These are phyloP conservation scores for Pythium sukuiense DNA, from an alignment of 352 stramenopile genomes.

Conservation along the genomic window DNA sequence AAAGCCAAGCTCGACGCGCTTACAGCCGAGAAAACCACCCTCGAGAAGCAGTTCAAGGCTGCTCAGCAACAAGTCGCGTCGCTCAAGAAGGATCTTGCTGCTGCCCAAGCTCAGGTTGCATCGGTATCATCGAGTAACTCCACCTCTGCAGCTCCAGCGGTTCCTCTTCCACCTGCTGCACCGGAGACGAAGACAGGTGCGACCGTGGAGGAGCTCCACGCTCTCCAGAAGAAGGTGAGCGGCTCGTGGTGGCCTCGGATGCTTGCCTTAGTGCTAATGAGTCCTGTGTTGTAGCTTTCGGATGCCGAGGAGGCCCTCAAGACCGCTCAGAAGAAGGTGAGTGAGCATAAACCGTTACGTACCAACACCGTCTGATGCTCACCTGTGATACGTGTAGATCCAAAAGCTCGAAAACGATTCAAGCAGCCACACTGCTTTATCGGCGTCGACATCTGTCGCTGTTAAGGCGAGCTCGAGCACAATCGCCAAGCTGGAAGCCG, in stretches of 20 bases:
- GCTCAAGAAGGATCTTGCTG: slow-evolving; percentile 33
- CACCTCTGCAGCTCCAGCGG: neutral
- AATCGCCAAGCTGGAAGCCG: slow-evolving; percentile 41
- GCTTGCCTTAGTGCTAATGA: neutral
- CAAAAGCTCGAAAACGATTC: slow-evolving; percentile 59
- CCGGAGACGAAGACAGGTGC: slow-evolving; percentile 12
- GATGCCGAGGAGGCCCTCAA: slow-evolving; percentile 21
- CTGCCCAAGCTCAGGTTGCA: slow-evolving; percentile 16
- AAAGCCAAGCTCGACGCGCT: slow-evolving; percentile 31
- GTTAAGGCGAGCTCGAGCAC: slow-evolving; percentile 25
- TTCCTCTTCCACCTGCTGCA: slow-evolving; percentile 24
- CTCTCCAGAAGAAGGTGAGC: slow-evolving; percentile 60
- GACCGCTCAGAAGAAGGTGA: slow-evolving; percentile 54
- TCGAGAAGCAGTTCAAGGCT: slow-evolving; percentile 63
- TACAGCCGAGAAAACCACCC: slow-evolving; percentile 51
- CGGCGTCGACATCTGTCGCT: slow-evolving; percentile 40
- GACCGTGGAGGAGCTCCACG: slow-evolving; percentile 39
- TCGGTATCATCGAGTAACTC: slow-evolving; percentile 16
- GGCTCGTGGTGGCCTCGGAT: neutral
- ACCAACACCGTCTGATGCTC: neutral
- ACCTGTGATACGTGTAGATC: slow-evolving; percentile 35
- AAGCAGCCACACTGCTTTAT: slow-evolving; percentile 29
- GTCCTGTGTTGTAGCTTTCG: slow-evolving; percentile 11
- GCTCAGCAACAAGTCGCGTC: slow-evolving; percentile 53
- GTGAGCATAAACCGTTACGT: neutral